phyloP scores from a whole-genome alignment of 176 grass and related monocot genomes.

The Oryza australiensis region DNA sequence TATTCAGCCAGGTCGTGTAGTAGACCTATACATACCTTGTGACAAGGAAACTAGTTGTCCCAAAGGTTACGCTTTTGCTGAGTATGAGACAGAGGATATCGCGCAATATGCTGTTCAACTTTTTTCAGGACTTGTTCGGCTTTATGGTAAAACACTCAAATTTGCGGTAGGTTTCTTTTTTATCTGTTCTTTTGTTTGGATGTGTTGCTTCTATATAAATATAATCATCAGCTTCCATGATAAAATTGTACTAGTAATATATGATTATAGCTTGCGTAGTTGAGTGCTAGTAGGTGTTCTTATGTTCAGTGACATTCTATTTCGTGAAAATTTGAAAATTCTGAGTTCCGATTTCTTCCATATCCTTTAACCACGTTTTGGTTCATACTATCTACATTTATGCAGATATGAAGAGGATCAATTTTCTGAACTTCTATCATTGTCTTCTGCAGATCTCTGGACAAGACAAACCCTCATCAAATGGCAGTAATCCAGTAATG shows the following conservation, averaged over 20 bases:
- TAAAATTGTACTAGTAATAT: background rate
- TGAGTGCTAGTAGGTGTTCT: background rate
- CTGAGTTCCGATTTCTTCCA: background rate
- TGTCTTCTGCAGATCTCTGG: conserved; percentile 64
- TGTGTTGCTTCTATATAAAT: background rate
- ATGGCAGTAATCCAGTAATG: conserved; percentile 48
- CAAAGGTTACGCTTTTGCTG: conserved; percentile 91
- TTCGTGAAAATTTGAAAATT: background rate
- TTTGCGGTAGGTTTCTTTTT: conserved; percentile 69
- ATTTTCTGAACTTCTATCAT: background rate
- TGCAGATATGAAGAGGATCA: background rate
- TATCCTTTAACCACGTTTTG: background rate
- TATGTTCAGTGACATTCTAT: background rate
- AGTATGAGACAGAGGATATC: conserved; percentile 80
- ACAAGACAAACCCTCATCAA: conserved; percentile 58
- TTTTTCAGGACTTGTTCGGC: conserved; percentile 70
- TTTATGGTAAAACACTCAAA: conserved; percentile 66
- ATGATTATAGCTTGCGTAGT: background rate
- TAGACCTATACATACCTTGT: conserved; percentile 73
- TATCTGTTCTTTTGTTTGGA: background rate
- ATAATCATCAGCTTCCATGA: background rate
- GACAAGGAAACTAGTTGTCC: conserved; percentile 74
- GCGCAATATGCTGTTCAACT: conserved; percentile 60
- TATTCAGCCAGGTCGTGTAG: conserved; percentile 74
- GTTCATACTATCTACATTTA: background rate